Base-by-base conservation (phyloP, 2,329 filamentous ascomycete species). In the Penicillium rolfsii region DNA sequence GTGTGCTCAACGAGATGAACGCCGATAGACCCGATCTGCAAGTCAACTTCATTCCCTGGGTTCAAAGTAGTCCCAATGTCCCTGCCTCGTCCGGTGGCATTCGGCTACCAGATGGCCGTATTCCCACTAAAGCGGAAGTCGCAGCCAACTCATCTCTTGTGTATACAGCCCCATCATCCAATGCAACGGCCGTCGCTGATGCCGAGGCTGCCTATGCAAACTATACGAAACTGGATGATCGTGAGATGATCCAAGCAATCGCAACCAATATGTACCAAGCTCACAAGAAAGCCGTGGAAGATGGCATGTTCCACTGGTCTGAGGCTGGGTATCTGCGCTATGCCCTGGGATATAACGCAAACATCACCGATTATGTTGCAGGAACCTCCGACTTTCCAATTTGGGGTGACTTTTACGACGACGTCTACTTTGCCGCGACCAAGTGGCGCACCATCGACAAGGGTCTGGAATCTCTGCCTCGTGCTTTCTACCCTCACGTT, bases 391-490 rank as follows among this genome's bases (percentile, higher is more conserved):
- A 76, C 8, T 77, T 79, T 8, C 81, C 79, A 53, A 87, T 74
- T 8, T 74, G 86, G 73, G 78, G 81, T 7, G 78, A 77, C 65
- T 70, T 83, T 14, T 85, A 86, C 64, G 87, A 89, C 1, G 77
- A 77, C 5, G 77, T 85, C 5, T 89, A 89, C 73, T 89, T 89
- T 70, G 68, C 72, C 1, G 86, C 87, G 0, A 83, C 83, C 0
- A 79, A 80, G 4, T 89, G 85, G 85, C 79, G 78, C n/a, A 90
- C 88, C 3, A 89, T 90, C 63, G 85, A 90, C 68, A 80, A 84
- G 69, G 84, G 84, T 1, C 72, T 87, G 0, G 84, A 83, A 61
- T 83, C 83, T 0, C 80, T 91, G 0, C 87, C 88, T 0, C 72
- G 78, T 0, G 84, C 88, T 0, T 90, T 91, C 74, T 80, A 81